Percentiles rank a stretch among this genome's conserved stretches.
These are phyloP conservation scores for Talaromyces verruculosus DNA, from an alignment of 2,329 filamentous ascomycete genomes.

Conservation along the genomic window DNA sequence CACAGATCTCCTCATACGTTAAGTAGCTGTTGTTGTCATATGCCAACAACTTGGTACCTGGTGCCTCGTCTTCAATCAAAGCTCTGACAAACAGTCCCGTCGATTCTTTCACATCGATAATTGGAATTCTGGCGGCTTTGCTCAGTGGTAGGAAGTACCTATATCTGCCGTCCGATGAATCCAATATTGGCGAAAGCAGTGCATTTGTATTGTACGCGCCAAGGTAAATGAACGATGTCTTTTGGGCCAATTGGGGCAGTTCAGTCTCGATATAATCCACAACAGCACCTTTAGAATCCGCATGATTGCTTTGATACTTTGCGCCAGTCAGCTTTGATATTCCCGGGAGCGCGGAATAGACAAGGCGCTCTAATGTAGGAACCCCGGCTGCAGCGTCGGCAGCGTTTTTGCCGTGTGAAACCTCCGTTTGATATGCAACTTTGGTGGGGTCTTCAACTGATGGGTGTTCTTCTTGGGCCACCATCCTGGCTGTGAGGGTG, in stretches of 20 bases:
- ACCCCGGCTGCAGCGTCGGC: background rate
- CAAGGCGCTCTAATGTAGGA: slow-evolving; percentile 48
- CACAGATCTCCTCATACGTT: background rate
- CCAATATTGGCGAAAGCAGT: background rate
- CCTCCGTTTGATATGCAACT: background rate
- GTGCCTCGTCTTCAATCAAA: background rate
- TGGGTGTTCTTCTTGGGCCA: background rate
- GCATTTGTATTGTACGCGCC: background rate
- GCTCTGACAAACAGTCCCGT: background rate
- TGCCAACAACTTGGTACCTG: background rate
- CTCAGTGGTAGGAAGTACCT: background rate
- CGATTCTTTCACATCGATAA: background rate
- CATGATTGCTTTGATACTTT: background rate
- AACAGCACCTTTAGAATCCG: background rate
- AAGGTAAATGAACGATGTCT: background rate
- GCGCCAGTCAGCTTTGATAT: slow-evolving; percentile 31
- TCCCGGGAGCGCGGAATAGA: slow-evolving; percentile 55
- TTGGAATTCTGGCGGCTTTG: background rate
- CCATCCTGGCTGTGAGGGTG: background rate
- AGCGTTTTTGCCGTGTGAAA: background rate
- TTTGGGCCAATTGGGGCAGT: background rate
- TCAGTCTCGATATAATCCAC: background rate
- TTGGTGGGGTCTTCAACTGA: background rate
- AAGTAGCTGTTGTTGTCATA: background rate
- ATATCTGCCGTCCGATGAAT: background rate